Evolutionary conservation across 2,329 filamentous ascomycete genomes (phyloP), one percentile per base, ranked within the genome.

Genomic region (Cladophialophora immunda): DNA sequence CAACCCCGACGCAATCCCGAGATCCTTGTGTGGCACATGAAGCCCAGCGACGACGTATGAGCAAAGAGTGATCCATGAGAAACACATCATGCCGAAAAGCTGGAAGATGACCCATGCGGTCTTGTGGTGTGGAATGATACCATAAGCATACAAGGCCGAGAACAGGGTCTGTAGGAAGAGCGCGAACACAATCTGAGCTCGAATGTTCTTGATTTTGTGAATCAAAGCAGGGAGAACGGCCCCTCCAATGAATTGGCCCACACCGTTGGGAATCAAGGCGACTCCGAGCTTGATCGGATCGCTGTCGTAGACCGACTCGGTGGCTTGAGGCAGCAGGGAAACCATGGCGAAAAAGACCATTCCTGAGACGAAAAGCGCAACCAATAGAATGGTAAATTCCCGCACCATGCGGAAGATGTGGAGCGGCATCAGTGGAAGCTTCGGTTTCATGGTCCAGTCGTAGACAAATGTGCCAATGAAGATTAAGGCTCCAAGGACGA

Each of bases 341-440:
- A 77, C 81, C 66, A 84, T 73, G n/a, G 76, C 77, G 72, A 80
- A 83, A 72, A 82, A 84, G 6, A 82, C 74, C 78, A 82, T 82
- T 22, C 67, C 66, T 38, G 58, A 32, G 22, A 64, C 52, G 45
- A 64, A 58, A 22, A 57, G 45, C 19, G 55, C 55, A 19, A 64
- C 62, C 62, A 64, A 17, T 11, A 58, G 17, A n/a, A 62, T 56
- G 34, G 50, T 62, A 32, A 62, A 62, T 47, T 62, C 50, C 19
- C 60, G 52, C 38, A 62, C 47, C 58, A 61, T 61, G 45, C 58
- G 58, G 29, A 61, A 61, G 17, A 61, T 61, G 45, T 61, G 45
- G 17, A 61, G 47, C 17, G 58, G 58, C 58, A 61, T 61, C 58
- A 61, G 54, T 17, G 58, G 58, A 38, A 36, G n/a, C 47, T 61